A percentile compares a stretch with the other conserved stretches of the same genome.
These are phyloP conservation scores for Backusella morwellensis DNA, from an alignment of 192 early-diverging fungal species.

Conservation along the genomic window DNA sequence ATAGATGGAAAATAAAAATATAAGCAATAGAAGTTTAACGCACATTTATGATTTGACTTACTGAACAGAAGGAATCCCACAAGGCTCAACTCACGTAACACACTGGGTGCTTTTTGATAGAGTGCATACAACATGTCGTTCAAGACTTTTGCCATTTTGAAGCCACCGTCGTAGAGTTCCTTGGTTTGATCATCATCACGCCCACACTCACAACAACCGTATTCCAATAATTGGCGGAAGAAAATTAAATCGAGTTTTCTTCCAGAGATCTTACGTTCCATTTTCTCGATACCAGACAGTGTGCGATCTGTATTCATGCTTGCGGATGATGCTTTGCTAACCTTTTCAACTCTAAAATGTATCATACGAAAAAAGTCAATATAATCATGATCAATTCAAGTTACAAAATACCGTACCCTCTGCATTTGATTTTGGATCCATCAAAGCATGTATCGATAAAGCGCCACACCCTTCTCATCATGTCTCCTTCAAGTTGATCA, in stretches of 20 bases:
- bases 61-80: background rate
- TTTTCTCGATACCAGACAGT: too few relatives aligned
- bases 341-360: background rate
- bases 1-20: background rate
- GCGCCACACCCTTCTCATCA: conserved; percentile 4
- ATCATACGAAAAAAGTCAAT: background rate
- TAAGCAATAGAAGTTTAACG: too few relatives aligned
- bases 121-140: too few relatives aligned
- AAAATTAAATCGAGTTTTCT: too few relatives aligned
- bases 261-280: too few relatives aligned
- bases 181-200: too few relatives aligned
- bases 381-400: background rate
- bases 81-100: background rate
- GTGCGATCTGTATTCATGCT: background rate
- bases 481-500: conserved; percentile 9
- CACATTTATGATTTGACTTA: too few relatives aligned
- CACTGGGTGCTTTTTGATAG: too few relatives aligned
- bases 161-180: too few relatives aligned
- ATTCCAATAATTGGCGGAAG: too few relatives aligned
- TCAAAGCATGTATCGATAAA: conserved; percentile 6
- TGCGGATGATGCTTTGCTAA: background rate
- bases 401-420: background rate
- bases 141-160: too few relatives aligned
- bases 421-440: conserved; percentile 5
- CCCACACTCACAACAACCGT: too few relatives aligned